These are phyloP conservation scores for Coniella vitis DNA, from an alignment of 2,329 filamentous ascomycete species.

Conservation along the genomic window DNA sequence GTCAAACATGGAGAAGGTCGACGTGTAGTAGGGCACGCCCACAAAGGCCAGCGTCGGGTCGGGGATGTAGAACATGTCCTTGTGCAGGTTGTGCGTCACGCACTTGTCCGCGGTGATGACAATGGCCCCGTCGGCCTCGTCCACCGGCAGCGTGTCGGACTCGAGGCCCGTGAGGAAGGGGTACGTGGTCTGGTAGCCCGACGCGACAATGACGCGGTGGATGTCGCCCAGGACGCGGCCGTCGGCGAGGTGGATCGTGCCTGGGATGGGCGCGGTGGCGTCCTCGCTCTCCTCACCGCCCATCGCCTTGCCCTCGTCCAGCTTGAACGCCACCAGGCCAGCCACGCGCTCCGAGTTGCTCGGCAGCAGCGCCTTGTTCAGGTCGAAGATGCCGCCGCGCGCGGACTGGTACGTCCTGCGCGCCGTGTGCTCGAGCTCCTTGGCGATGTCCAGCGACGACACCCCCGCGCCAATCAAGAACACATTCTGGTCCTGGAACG, in stretches of 20 bases:
- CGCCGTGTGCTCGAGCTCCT: conserved; percentile 31
- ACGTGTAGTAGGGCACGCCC: conserved; percentile 58
- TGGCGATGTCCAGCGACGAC: conserved; percentile 36
- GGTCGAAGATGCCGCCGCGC: conserved; percentile 53
- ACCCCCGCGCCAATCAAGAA: conserved; percentile 48
- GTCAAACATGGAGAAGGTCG: conserved; percentile 64
- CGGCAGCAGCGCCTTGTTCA: conserved; percentile 47
- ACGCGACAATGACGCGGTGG: conserved; percentile 57
- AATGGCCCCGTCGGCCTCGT: conserved; percentile 43
- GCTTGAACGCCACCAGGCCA: conserved; percentile 39
- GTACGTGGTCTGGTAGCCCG: conserved; percentile 61
- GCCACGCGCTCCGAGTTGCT: conserved; percentile 44
- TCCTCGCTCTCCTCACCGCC: neutral
- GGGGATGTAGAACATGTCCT: conserved; percentile 64
- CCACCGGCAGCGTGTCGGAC: conserved; percentile 28
- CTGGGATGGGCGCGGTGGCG: conserved; percentile 34
- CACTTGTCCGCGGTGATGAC: conserved; percentile 57
- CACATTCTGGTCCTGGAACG: conserved; percentile 43
- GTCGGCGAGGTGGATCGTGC: conserved; percentile 44
- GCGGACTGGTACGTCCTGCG: conserved; percentile 43
- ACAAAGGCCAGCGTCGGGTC: conserved; percentile 59
- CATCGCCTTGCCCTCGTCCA: conserved; percentile 26
- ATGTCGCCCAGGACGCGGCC: conserved; percentile 47
- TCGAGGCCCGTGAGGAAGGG: conserved; percentile 53
- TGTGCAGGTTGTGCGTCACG: conserved; percentile 60